Conservation (phyloP, 495 filamentous ascomycete genomes). For the Penicillium tannophilum region DNA sequence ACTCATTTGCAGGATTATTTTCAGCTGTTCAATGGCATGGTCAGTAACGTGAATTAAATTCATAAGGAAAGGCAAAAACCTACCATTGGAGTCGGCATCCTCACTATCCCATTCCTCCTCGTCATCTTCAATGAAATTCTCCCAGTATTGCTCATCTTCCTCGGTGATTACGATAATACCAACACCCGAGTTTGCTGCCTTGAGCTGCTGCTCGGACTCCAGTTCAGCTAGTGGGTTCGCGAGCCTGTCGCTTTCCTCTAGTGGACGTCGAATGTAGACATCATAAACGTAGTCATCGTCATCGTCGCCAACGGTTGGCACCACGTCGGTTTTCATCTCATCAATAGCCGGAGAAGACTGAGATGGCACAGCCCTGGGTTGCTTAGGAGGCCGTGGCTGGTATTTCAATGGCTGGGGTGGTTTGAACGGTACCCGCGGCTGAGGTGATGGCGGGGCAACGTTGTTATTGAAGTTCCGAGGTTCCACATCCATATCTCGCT, state of each 20-base stretch:
- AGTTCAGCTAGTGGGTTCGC: conserved; percentile 37
- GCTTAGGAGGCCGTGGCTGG: conserved; percentile 39
- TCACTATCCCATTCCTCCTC: conserved; percentile 63
- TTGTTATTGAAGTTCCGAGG: conserved; percentile 1
- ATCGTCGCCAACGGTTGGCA: conserved; percentile 23
- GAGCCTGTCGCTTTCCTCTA: conserved; percentile 34
- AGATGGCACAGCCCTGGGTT: conserved; percentile 22
- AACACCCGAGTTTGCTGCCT: conserved; percentile 42
- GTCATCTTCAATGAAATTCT: conserved; percentile 54
- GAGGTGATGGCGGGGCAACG: background rate
- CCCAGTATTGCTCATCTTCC: conserved; percentile 61
- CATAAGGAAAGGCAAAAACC: conserved; percentile 1
- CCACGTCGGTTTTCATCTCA: conserved; percentile 12
- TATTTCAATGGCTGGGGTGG: conserved; percentile 40
- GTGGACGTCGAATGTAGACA: conserved; percentile 56
- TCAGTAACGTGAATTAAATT: background rate
- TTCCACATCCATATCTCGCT: conserved; percentile 28
- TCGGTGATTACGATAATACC: conserved; percentile 61
- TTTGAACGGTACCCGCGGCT: conserved; percentile 4
- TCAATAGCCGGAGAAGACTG: conserved; percentile 11
- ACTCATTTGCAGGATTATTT: conserved; percentile 66
- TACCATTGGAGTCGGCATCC: conserved; percentile 65
- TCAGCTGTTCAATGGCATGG: conserved; percentile 49
- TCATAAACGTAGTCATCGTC: conserved; percentile 67
- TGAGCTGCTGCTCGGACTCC: conserved; percentile 34